Evolutionary conservation across 306 rosid genomes (phyloP).

Genomic region (Quercus bicolor): DNA sequence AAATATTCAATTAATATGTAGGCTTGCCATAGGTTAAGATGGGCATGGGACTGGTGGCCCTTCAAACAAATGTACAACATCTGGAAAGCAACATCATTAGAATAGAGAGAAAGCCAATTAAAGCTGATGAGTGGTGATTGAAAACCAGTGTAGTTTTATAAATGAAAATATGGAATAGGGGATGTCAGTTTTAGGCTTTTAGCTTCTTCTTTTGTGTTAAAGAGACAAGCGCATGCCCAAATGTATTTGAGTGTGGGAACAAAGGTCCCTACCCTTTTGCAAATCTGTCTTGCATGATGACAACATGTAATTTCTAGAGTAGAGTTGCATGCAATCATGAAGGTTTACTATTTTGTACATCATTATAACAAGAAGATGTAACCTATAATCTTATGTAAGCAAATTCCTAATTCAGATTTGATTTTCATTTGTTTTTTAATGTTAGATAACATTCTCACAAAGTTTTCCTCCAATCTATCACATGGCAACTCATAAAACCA

Average conservation of each 20-base stretch:
- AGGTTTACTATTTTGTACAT: too few relatives aligned
- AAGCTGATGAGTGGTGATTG: slow-evolving; percentile 2
- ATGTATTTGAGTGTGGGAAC: slow-evolving; percentile 15
- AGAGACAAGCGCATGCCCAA: slow-evolving; percentile 29
- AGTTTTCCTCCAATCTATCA: not conserved
- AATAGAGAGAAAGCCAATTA: not conserved
- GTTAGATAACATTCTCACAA: too few relatives aligned
- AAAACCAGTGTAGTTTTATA: not conserved
- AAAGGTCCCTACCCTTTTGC: not conserved
- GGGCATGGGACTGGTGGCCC: not conserved
- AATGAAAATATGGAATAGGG: not conserved
- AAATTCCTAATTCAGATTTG: too few relatives aligned
- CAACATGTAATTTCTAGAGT: not conserved
- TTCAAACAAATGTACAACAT: not conserved
- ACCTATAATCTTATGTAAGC: too few relatives aligned
- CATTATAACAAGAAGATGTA: too few relatives aligned
- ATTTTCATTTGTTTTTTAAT: too few relatives aligned
- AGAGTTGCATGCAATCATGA: not conserved
- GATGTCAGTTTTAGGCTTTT: not conserved
- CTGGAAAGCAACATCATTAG: not conserved
- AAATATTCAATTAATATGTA: not conserved
- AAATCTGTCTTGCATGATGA: slow-evolving; percentile 17
- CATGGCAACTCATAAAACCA: too few relatives aligned
- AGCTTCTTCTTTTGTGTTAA: not conserved
- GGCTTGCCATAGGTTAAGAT: not conserved